Evolutionary conservation across 208 protist genomes (phyloP).

Genomic region (Trypanosoma boissoni): DNA sequence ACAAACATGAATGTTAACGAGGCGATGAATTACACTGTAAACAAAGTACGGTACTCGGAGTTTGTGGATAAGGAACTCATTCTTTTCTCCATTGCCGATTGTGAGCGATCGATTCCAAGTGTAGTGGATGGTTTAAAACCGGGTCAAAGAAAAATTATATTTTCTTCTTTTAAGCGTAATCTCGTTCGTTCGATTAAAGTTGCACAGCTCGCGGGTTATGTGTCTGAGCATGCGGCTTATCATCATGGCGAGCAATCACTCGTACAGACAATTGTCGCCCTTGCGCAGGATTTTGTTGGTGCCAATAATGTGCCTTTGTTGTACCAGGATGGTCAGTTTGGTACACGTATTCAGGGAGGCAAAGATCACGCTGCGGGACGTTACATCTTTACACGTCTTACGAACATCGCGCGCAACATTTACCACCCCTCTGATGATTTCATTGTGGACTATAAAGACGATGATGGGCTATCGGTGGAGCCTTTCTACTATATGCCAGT

Average conservation of each 20-base stretch:
- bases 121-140: slow-evolving; percentile 99
- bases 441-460: slow-evolving; percentile 97
- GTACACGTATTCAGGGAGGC: slow-evolving; percentile 97
- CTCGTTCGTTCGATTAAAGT: slow-evolving; percentile 99
- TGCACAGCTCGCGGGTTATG: slow-evolving; percentile 98
- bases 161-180: slow-evolving; percentile 99
- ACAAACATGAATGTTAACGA: slow-evolving; percentile 80
- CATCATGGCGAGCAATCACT: slow-evolving; percentile 99
- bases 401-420: slow-evolving; percentile 90
- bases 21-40: slow-evolving; percentile 90
- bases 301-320: slow-evolving; percentile 99
- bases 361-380: slow-evolving; percentile 98
- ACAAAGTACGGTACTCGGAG: slow-evolving; percentile 90
- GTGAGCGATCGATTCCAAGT: slow-evolving; percentile 93
- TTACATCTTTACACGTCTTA: slow-evolving; percentile 99
- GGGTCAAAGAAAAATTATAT: slow-evolving; percentile 99
- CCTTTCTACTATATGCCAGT: slow-evolving; percentile 99
- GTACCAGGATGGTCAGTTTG: slow-evolving; percentile 98
- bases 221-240: slow-evolving; percentile 99
- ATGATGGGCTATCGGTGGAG: slow-evolving; percentile 99
- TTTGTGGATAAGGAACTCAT: slow-evolving; percentile 99
- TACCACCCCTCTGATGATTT: slow-evolving; percentile 98
- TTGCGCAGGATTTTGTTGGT: slow-evolving; percentile 99
- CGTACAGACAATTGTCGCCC: slow-evolving; percentile 97
- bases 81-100: slow-evolving; percentile 98